Conservation (phyloP, 116 monocot genomes). For the Posidonia oceanica region DNA sequence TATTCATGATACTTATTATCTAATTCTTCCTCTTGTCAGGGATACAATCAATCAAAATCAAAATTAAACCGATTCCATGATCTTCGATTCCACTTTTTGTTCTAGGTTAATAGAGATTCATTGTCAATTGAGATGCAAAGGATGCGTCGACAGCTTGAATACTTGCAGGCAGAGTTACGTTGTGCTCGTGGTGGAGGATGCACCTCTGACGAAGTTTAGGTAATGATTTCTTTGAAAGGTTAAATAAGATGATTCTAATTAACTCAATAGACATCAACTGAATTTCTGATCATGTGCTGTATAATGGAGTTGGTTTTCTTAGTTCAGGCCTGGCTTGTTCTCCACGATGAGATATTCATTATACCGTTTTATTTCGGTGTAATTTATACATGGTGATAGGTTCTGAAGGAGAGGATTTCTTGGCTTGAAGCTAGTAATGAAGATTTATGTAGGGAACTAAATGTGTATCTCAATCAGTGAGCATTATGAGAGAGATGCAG, state of each 20-base stretch:
- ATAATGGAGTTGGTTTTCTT: no score
- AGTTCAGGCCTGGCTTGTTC: no score
- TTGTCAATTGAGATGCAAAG: constrained; percentile 87
- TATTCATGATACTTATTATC: background rate
- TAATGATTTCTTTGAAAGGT: constrained; percentile 6
- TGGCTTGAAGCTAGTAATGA: constrained; percentile 91
- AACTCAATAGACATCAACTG: background rate
- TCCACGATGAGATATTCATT: no score
- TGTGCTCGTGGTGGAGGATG: constrained; percentile 58
- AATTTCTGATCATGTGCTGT: background rate
- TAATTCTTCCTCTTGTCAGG: background rate
- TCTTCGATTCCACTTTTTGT: constrained; percentile 3
- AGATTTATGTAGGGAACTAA: constrained; percentile 74
- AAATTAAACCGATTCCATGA: background rate
- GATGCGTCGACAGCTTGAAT: constrained; percentile 92
- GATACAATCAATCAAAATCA: no score
- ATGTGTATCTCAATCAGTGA: constrained; percentile 25
- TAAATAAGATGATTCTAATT: background rate
- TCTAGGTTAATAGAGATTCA: constrained; percentile 90
- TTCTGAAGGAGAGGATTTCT: constrained; percentile 76
- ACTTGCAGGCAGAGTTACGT: constrained; percentile 83
- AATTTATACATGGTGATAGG: constrained; percentile 27
- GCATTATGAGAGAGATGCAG: constrained; percentile 34
- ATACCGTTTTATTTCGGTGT: background rate
- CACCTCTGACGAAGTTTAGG: constrained; percentile 69